Evolutionary conservation across 305 asterid genomes (phyloP).

Genomic region (Fraxinus floribunda): DNA sequence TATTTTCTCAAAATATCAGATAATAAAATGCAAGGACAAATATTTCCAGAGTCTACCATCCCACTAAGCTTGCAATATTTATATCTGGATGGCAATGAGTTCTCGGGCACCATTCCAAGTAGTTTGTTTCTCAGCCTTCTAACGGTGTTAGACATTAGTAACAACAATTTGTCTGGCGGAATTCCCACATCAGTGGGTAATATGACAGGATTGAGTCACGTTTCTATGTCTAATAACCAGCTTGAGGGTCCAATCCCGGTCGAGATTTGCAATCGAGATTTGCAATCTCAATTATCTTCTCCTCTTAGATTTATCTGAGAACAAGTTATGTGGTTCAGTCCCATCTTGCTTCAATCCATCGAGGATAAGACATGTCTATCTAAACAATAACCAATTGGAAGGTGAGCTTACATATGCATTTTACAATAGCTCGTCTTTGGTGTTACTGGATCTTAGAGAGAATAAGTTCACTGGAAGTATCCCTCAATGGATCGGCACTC

Average conservation of each 20-base stretch:
- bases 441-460: not conserved
- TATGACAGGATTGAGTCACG: not conserved
- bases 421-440: not conserved
- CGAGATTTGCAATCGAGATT: too few species aligned
- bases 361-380: not conserved
- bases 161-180: not conserved
- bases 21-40: constrained; percentile 3
- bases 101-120: not conserved
- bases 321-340: not conserved
- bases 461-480: not conserved
- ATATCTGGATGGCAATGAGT: not conserved
- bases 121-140: not conserved
- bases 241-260: not conserved
- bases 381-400: not conserved
- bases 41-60: not conserved
- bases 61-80: not conserved
- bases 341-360: not conserved
- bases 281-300: not conserved
- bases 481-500: not conserved
- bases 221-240: not conserved
- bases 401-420: not conserved
- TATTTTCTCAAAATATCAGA: not conserved
- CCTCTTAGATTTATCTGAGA: not conserved
- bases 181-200: not conserved
- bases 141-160: not conserved